Conservation (phyloP, 192 early-diverging fungal genomes). For the Neocallimastix lanati region DNA sequence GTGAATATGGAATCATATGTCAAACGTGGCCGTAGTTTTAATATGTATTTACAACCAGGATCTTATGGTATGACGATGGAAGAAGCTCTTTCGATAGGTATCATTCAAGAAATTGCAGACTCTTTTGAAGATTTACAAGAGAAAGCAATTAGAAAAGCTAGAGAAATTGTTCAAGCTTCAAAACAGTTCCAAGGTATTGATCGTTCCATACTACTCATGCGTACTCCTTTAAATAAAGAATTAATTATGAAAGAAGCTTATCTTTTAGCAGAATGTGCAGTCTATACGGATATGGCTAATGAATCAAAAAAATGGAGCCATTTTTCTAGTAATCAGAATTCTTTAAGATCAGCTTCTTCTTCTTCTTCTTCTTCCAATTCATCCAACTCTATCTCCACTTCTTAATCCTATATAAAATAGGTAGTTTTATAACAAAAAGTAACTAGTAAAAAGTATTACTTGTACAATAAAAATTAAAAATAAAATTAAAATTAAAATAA, state of each 20-base stretch:
- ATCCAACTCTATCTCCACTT: no score
- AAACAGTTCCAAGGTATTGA: background rate
- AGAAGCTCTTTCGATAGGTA: background rate
- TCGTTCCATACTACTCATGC: background rate
- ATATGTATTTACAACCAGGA: background rate
- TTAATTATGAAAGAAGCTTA: background rate
- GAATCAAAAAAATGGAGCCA: background rate
- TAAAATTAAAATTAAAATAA: no score
- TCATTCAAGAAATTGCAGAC: background rate
- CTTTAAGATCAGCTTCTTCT: background rate
- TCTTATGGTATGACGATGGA: background rate
- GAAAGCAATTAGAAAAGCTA: background rate
- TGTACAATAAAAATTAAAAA: no score
- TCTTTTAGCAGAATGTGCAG: background rate
- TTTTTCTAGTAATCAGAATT: background rate
- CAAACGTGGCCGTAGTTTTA: background rate
- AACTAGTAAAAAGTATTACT: no score
- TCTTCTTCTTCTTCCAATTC: background rate
- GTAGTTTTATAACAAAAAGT: no score
- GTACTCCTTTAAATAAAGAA: background rate
- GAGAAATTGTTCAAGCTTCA: background rate
- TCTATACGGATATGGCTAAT: background rate
- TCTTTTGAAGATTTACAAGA: background rate
- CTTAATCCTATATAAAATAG: no score
- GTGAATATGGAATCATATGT: background rate